A percentile compares a stretch with the other conserved stretches of the same genome.
Conservation (phyloP, 768 basidiomycete species). For the Lentinula boryana region DNA sequence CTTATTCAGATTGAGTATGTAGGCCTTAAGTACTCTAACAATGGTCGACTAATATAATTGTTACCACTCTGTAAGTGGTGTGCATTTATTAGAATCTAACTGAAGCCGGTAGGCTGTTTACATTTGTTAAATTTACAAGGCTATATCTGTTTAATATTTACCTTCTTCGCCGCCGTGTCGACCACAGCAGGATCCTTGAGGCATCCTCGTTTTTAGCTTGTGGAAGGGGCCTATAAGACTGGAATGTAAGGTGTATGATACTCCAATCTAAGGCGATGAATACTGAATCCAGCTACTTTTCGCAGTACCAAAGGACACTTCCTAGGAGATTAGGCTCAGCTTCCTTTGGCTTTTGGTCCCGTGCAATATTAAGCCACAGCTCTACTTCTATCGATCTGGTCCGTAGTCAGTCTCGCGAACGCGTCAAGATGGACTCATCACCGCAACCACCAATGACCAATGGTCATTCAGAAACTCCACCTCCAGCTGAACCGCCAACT, state of each 20-base stretch:
- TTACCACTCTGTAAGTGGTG: no score
- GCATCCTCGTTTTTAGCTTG: not conserved
- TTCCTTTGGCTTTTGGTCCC: not conserved
- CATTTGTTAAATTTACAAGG: not conserved
- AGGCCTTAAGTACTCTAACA: no score
- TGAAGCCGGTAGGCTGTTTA: not conserved
- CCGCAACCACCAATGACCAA: not conserved
- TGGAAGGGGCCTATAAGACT: not conserved
- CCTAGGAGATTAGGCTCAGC: slow-evolving; percentile 13
- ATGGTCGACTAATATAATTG: no score
- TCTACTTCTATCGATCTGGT: not conserved
- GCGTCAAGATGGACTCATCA: slow-evolving; percentile 1
- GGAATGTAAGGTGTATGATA: not conserved
- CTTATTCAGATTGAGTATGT: no score
- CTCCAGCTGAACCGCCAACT: slow-evolving; percentile 29
- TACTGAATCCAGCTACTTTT: slow-evolving; percentile 20
- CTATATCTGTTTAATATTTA: not conserved
- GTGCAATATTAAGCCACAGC: not conserved
- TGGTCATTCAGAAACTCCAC: slow-evolving; percentile 14
- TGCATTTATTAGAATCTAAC: no score
- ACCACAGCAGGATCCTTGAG: not conserved
- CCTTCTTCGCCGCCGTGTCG: not conserved
- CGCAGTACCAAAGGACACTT: slow-evolving; percentile 20
- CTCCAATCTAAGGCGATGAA: slow-evolving; percentile 8
- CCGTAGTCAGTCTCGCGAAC: not conserved